These are phyloP conservation scores for Aspergillus quadricinctus DNA, from an alignment of 2,329 filamentous ascomycete genomes.

Conservation along the genomic window DNA sequence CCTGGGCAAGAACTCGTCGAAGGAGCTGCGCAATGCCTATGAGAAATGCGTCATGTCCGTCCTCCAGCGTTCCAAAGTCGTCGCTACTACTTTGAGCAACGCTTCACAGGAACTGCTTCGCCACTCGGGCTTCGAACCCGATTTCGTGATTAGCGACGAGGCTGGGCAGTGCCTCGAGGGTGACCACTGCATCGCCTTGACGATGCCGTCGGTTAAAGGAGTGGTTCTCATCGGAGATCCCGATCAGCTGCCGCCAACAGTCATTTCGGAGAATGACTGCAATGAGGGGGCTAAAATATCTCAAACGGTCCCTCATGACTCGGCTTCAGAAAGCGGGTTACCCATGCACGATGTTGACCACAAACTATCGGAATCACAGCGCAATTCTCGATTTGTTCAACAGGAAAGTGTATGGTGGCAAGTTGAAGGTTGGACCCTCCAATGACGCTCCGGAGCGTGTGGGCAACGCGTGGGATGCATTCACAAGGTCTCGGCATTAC, in stretches of 20 bases:
- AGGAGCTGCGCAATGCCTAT: neutral
- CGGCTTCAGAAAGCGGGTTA: neutral
- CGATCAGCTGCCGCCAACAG: slow-evolving; percentile 9
- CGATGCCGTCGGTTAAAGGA: neutral
- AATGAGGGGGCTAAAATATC: slow-evolving; percentile 7
- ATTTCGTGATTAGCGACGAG: slow-evolving; percentile 12
- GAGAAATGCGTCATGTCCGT: neutral
- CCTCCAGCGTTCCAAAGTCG: neutral
- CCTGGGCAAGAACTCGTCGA: neutral
- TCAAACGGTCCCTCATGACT: slow-evolving; percentile 3
- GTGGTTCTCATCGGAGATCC: slow-evolving; percentile 11
- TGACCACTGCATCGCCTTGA: slow-evolving; percentile 10
- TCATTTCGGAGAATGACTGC: slow-evolving; percentile 3
- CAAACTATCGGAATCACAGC: neutral
- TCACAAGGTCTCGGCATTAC: neutral
- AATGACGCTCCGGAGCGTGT: neutral
- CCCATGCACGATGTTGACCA: neutral
- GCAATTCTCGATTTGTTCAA: neutral
- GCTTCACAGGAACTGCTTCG: neutral
- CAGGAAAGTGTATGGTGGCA: neutral
- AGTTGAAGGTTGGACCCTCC: neutral
- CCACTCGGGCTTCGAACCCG: slow-evolving; percentile 1
- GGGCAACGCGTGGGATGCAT: neutral
- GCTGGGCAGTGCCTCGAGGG: slow-evolving; percentile 12
- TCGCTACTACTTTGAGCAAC: slow-evolving; percentile 2